Conservation (phyloP, 305 asterid genomes). For the Coffea humblotiana region DNA sequence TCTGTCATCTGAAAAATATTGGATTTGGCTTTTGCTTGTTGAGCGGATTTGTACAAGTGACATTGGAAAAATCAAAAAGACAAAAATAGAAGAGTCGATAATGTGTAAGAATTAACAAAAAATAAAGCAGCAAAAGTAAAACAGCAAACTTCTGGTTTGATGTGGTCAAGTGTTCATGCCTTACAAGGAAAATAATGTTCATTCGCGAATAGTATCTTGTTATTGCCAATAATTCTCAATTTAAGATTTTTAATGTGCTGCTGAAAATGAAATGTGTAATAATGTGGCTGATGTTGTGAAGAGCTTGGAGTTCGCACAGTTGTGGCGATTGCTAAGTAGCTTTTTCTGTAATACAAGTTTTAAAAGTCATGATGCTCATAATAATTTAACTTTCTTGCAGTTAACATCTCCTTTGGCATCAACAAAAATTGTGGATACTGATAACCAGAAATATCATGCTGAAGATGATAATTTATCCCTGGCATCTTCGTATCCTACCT, state of each 20-base stretch:
- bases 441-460: conserved; percentile 34
- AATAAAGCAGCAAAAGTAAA: neutral
- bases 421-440: conserved; percentile 31
- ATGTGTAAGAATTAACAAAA: neutral
- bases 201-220: neutral
- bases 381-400: conserved; percentile 36
- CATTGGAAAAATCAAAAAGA: neutral
- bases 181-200: conserved; percentile 7
- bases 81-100: neutral
- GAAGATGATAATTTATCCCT: conserved; percentile 74
- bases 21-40: neutral
- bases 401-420: conserved; percentile 37
- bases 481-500: conserved; percentile 76
- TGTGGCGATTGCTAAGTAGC: neutral
- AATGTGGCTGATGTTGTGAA: conserved; percentile 3
- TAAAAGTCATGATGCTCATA: conserved; percentile 7
- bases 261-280: neutral
- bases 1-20: neutral
- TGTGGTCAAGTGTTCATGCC: neutral
- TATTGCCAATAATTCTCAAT: neutral
- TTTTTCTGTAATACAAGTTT: neutral
- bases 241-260: neutral
- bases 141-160: neutral
- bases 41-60: neutral
- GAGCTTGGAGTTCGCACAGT: neutral